Evolutionary conservation across 1,139 yeast genomes (phyloP).

Genomic region (Kazachstania sp.): DNA sequence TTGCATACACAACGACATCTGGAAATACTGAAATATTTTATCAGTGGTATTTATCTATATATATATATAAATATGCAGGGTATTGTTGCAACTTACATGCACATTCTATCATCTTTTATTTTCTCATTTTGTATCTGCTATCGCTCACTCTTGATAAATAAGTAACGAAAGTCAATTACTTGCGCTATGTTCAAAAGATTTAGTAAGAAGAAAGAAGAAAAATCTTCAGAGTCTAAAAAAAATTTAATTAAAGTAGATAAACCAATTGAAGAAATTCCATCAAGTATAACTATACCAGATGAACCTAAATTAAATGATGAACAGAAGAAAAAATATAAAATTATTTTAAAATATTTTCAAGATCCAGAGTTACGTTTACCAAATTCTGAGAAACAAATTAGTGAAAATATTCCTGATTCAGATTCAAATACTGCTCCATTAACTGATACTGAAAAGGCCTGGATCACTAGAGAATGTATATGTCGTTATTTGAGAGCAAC

Average conservation of each 20-base stretch:
- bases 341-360: slow-evolving; percentile 53
- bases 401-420: slow-evolving; percentile 16
- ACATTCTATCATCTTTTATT: background rate
- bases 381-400: slow-evolving; percentile 30
- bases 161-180: background rate
- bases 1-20: background rate
- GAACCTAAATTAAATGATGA: slow-evolving; percentile 41
- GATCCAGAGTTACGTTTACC: slow-evolving; percentile 38
- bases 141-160: too few species aligned
- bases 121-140: too few species aligned
- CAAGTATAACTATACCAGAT: slow-evolving; percentile 43
- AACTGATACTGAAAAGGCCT: slow-evolving; percentile 61
- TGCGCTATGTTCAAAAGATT: slow-evolving; percentile 19
- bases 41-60: too few species aligned
- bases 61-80: background rate
- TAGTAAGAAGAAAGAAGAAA: slow-evolving; percentile 26
- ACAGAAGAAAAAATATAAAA: slow-evolving; percentile 49
- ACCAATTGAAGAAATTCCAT: slow-evolving; percentile 50
- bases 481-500: slow-evolving; percentile 83
- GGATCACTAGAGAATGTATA: slow-evolving; percentile 87
- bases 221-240: slow-evolving; percentile 8
- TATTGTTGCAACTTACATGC: background rate
- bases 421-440: slow-evolving; percentile 32
- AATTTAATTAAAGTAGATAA: slow-evolving; percentile 26
- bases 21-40: background rate